Conservation (phyloP, 2,329 filamentous ascomycete genomes). For the Hirsutella minnesotensis region DNA sequence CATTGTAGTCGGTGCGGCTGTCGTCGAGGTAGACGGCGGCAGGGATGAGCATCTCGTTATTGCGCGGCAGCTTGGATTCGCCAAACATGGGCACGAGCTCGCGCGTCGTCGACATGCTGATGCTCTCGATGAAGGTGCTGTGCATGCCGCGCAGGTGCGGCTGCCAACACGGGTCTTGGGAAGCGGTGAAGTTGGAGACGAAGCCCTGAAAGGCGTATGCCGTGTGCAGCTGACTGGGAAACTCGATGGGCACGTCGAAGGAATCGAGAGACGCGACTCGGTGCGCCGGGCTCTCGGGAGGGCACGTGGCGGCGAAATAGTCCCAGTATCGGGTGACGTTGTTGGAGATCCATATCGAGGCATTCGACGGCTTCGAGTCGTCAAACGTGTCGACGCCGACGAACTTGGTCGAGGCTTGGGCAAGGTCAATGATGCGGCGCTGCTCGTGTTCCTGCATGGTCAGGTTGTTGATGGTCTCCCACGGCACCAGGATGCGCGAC, state of each 20-base stretch:
- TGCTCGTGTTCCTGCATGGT: slow-evolving; percentile 33
- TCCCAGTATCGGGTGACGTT: slow-evolving; percentile 44
- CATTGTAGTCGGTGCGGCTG: slow-evolving; percentile 43
- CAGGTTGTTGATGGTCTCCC: slow-evolving; percentile 40
- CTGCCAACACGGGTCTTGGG: slow-evolving; percentile 47
- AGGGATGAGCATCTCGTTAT: slow-evolving; percentile 53
- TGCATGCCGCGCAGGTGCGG: slow-evolving; percentile 39
- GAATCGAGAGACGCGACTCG: slow-evolving; percentile 20
- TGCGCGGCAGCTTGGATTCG: slow-evolving; percentile 49
- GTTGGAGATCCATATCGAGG: slow-evolving; percentile 31
- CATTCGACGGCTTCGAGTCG: slow-evolving; percentile 24
- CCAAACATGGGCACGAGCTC: slow-evolving; percentile 49
- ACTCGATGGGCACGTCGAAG: slow-evolving; percentile 17
- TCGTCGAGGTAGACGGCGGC: slow-evolving; percentile 52
- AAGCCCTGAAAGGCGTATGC: slow-evolving; percentile 32
- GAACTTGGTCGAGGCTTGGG: slow-evolving; percentile 29
- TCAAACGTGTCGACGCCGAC: slow-evolving; percentile 24
- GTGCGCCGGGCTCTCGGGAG: slow-evolving; percentile 37
- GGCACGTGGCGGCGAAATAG: slow-evolving; percentile 42
- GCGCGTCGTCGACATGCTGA: slow-evolving; percentile 37
- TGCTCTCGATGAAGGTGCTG: slow-evolving; percentile 44
- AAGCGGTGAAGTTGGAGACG: slow-evolving; percentile 45
- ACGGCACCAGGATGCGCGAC: slow-evolving; percentile 46
- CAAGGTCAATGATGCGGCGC: slow-evolving; percentile 29
- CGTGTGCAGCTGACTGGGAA: slow-evolving; percentile 21